Evolutionary conservation across 768 basidiomycete species (phyloP).

Genomic region (Boletus pseudo-olivaceus): DNA sequence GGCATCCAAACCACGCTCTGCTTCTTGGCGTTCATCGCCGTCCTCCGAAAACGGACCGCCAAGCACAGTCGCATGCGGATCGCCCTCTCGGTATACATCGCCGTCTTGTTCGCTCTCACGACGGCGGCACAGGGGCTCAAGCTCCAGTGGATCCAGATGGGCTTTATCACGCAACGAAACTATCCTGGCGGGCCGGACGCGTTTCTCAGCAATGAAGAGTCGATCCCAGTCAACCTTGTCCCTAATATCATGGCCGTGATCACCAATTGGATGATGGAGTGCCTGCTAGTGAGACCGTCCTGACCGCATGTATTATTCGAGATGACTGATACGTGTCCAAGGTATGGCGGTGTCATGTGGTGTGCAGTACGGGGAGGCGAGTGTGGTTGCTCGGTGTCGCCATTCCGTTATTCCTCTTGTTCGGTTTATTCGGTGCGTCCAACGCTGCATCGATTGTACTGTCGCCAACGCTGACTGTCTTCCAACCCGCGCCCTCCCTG

Average conservation of each 20-base stretch:
- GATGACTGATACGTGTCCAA: constrained; percentile 7
- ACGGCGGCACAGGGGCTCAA: constrained; percentile 5
- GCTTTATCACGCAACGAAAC: constrained; percentile 26
- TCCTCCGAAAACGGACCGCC: background rate
- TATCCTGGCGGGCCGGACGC: constrained; percentile 29
- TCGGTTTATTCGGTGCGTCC: constrained; percentile 41
- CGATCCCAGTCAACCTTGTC: background rate
- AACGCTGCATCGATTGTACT: background rate
- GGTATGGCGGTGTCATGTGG: constrained; percentile 48
- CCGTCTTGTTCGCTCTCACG: constrained; percentile 12
- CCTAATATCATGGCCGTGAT: background rate
- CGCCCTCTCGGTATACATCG: background rate
- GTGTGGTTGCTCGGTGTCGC: constrained; percentile 28
- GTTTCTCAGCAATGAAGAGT: constrained; percentile 14
- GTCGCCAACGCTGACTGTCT: background rate
- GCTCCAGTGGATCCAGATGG: constrained; percentile 20
- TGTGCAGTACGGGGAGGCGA: constrained; percentile 38
- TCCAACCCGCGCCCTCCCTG: background rate
- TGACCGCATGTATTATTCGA: background rate
- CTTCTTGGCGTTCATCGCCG: no score
- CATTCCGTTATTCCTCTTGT: constrained; percentile 37
- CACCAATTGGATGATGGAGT: constrained; percentile 11
- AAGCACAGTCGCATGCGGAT: background rate
- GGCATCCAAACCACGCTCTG: background rate
- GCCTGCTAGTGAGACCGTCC: background rate